phyloP scores from a whole-genome alignment of 2,329 filamentous ascomycete species.

The Clonostachys rhizophaga region DNA sequence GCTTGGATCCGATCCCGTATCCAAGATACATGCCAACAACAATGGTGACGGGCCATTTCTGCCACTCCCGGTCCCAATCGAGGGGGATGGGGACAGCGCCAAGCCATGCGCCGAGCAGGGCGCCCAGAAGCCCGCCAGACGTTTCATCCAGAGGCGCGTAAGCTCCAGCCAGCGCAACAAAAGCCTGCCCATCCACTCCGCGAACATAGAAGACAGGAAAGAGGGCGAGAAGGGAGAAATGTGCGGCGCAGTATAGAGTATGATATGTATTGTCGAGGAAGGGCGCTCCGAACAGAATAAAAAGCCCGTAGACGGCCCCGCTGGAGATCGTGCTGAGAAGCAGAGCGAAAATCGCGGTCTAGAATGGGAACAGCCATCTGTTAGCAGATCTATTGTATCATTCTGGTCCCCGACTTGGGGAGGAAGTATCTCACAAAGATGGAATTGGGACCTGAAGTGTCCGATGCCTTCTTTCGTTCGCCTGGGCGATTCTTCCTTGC shows the following conservation, averaged over 20 bases:
- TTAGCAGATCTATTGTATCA: not conserved
- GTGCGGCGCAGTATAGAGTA: constrained; percentile 75
- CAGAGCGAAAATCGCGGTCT: constrained; percentile 41
- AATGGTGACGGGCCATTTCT: constrained; percentile 94
- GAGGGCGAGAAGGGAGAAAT: constrained; percentile 73
- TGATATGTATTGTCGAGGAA: constrained; percentile 75
- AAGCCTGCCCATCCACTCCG: constrained; percentile 67
- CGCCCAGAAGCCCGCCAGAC: constrained; percentile 78
- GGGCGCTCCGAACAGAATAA: constrained; percentile 89
- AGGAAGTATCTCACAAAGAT: constrained; percentile 34
- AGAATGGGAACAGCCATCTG: not conserved
- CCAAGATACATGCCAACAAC: constrained; percentile 78
- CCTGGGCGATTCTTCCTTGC: constrained; percentile 47
- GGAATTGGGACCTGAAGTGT: constrained; percentile 30
- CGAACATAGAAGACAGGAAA: constrained; percentile 83
- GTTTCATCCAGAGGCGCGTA: constrained; percentile 75
- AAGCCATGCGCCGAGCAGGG: constrained; percentile 79
- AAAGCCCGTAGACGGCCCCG: constrained; percentile 53
- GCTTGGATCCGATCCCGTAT: constrained; percentile 63
- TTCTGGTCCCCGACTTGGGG: not conserved
- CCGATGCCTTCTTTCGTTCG: constrained; percentile 44
- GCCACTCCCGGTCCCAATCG: constrained; percentile 99
- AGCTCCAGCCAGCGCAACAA: constrained; percentile 65
- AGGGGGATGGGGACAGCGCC: constrained; percentile 93
- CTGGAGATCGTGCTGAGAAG: constrained; percentile 67